A percentile compares a stretch with the other conserved stretches of the same genome.
Evolutionary conservation across 1,284 basidiomycete genomes (phyloP).

Genomic region (Coniferiporia weirii): DNA sequence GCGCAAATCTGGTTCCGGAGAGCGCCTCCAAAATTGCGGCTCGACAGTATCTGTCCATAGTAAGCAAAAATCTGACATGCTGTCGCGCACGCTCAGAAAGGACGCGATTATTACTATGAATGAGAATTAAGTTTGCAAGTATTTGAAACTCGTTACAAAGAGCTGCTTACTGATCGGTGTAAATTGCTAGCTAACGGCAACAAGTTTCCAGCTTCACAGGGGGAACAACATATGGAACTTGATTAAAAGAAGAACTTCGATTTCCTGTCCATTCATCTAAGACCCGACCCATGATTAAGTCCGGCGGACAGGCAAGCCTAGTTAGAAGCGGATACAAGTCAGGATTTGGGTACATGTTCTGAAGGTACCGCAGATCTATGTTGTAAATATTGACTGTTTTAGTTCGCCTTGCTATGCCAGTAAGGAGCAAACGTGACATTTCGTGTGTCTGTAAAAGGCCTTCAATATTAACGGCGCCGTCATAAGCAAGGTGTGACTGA

Average conservation of each 20-base stretch:
- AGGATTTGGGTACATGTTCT: background rate
- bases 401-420: background rate
- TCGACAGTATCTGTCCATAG: background rate
- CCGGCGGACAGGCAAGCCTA: background rate
- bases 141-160: background rate
- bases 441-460: background rate
- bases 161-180: background rate
- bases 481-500: background rate
- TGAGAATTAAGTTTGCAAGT: background rate
- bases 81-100: background rate
- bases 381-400: background rate
- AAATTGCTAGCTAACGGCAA: background rate
- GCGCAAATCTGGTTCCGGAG: background rate
- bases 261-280: background rate
- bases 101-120: background rate
- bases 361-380: background rate
- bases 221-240: background rate
- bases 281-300: background rate
- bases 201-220: background rate
- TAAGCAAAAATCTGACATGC: background rate
- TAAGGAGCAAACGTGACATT: background rate
- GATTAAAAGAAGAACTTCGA: background rate
- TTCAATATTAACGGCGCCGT: background rate
- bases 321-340: background rate
- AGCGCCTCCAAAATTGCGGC: background rate